These are phyloP conservation scores for Solanum rostratum DNA, from an alignment of 257 asterid species.

Conservation along the genomic window DNA sequence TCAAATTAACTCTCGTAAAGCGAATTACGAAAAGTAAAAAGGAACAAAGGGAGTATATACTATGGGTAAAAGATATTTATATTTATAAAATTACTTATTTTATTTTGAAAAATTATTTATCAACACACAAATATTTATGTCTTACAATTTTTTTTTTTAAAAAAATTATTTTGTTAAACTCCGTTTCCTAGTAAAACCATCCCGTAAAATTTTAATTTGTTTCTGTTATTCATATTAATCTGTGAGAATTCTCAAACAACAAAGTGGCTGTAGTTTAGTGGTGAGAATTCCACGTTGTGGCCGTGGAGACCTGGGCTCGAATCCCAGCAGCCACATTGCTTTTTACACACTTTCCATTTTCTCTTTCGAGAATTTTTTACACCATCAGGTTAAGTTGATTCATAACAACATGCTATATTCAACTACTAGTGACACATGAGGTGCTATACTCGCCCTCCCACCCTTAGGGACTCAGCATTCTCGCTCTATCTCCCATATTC, in stretches of 20 bases:
- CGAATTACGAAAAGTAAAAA: not conserved
- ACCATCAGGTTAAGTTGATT: not conserved
- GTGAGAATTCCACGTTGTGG: constrained; percentile 95
- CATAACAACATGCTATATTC: too few relatives aligned
- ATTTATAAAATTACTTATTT: too few relatives aligned
- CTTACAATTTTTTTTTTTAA: too few relatives aligned
- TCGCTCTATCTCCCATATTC: too few relatives aligned
- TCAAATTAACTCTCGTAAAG: not conserved
- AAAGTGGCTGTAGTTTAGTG: not conserved
- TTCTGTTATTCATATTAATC: too few relatives aligned
- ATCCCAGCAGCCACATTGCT: constrained; percentile 95
- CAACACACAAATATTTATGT: not conserved
- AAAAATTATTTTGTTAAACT: not conserved
- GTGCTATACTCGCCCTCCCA: not conserved
- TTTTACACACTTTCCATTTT: not conserved
- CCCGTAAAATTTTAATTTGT: not conserved
- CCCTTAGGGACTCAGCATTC: not conserved
- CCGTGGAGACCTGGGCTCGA: constrained; percentile 99
- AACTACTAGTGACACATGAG: not conserved
- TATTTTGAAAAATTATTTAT: too few relatives aligned
- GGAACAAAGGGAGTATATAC: not conserved
- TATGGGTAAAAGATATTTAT: not conserved
- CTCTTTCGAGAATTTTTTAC: not conserved
- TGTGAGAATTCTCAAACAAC: too few relatives aligned
- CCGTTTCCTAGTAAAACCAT: not conserved